Evolutionary conservation across 768 basidiomycete species (phyloP), one percentile per base, ranked within the genome.

Genomic region (Mycena vulgaris): DNA sequence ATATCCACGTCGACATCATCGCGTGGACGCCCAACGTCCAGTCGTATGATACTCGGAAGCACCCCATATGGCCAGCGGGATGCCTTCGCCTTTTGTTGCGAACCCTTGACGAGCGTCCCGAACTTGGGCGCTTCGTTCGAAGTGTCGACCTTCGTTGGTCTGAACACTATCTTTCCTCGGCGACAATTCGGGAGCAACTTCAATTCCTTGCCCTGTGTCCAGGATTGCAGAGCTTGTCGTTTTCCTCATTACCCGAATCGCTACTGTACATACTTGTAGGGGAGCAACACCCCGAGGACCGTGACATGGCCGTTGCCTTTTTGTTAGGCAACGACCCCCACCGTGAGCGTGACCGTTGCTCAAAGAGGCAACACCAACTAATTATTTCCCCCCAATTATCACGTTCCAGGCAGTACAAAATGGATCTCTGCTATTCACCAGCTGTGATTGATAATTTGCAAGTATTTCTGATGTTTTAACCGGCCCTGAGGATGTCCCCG

Each of bases 1-100:
- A 80, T 56, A 71, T 79, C n/a, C 78, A 77, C 49, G 56, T 79
- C 28, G 77, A 78, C 53, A 75, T 75, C 33, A 74, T 73, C 13
- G 77, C 76, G 19, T 80, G 78, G 79, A 79, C 76, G 45, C 72
- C 71, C 3, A 67, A 65, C 48, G 16, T 53, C 10, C 56, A 37
- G 27, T 31, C 28, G 21, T 63, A 11, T 23, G 68, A 63, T 3
- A 65, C 57, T 10, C 49, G 75, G 56, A 80, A 80, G 52, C 79
- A 79, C 23, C 74, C 77, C 1, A 70, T 71, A n/a, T 78, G 70
- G 63, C 78, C 76, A 25, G 77, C 77, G 23, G 79, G 64, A 6
- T 78, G 77, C 42, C 59, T 80, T 10, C 66, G 39, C 28, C 76
- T 79, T 13, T 69, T 80, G 13, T 66, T 79, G 21, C 75, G 76